These are phyloP conservation scores for Eremochloa ophiuroides DNA, from an alignment of 176 grass and related monocot genomes.

Conservation along the genomic window DNA sequence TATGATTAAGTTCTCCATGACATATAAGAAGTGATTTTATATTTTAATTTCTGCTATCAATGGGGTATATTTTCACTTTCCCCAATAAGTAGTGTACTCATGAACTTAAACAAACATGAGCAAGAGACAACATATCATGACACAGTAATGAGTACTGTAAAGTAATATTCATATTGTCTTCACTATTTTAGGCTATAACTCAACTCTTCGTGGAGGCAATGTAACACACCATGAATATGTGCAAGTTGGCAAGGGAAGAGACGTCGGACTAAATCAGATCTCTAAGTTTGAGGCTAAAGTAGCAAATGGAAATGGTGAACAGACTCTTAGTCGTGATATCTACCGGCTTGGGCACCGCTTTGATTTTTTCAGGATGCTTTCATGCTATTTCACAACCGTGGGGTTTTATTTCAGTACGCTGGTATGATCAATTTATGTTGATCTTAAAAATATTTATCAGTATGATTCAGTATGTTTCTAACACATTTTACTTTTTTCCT, in stretches of 20 bases:
- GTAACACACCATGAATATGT: conserved; percentile 93
- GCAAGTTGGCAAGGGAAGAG: conserved; percentile 96
- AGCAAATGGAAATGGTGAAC: conserved; percentile 93
- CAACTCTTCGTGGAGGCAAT: conserved; percentile 87
- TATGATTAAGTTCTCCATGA: neutral
- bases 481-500: conserved; percentile 21
- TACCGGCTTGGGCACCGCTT: conserved; percentile 91
- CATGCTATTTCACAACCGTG: conserved; percentile 90
- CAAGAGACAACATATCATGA: neutral
- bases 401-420: conserved; percentile 90
- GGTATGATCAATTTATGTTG: conserved; percentile 47
- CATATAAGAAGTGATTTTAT: neutral
- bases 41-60: conserved; percentile 20
- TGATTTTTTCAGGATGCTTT: conserved; percentile 97
- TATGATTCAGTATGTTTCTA: conserved; percentile 16
- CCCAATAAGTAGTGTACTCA: neutral
- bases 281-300: conserved; percentile 92
- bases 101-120: conserved; percentile 2
- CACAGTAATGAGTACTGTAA: neutral
- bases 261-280: conserved; percentile 92
- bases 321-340: conserved; percentile 88
- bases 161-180: conserved; percentile 14
- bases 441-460: neutral
- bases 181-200: conserved; percentile 64
- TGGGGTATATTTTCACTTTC: neutral